These are phyloP conservation scores for Arthrobotrys entomopaga DNA, from an alignment of 2,329 filamentous ascomycete species.

Conservation along the genomic window DNA sequence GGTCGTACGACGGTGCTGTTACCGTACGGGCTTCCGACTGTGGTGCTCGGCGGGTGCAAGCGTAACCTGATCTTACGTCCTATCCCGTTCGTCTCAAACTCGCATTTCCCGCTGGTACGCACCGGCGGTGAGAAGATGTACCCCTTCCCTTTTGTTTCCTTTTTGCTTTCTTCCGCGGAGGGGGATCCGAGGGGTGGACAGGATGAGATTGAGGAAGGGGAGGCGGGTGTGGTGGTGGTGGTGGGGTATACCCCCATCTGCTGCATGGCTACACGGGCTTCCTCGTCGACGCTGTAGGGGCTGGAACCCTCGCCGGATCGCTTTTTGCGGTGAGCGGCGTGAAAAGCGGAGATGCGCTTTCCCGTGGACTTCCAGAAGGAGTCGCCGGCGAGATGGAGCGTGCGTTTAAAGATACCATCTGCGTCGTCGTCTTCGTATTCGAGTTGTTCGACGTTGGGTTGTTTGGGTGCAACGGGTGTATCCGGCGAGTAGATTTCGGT, in stretches of 20 bases:
- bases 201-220: slow-evolving; percentile 12
- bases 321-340: slow-evolving; percentile 32
- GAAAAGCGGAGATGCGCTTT: slow-evolving; percentile 40
- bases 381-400: slow-evolving; percentile 47
- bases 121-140: slow-evolving; percentile 48
- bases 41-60: slow-evolving; percentile 34
- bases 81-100: slow-evolving; percentile 50
- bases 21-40: slow-evolving; percentile 45
- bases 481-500: slow-evolving; percentile 54
- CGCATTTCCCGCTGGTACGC: slow-evolving; percentile 35
- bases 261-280: slow-evolving; percentile 43
- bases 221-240: background rate
- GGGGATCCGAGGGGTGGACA: background rate
- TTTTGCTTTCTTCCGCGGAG: slow-evolving; percentile 4
- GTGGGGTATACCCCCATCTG: slow-evolving; percentile 44
- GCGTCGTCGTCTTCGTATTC: slow-evolving; percentile 30
- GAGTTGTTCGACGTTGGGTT: background rate
- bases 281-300: slow-evolving; percentile 35
- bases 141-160: slow-evolving; percentile 51
- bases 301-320: slow-evolving; percentile 13
- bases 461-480: slow-evolving; percentile 29
- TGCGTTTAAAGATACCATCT: slow-evolving; percentile 48
- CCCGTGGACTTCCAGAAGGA: slow-evolving; percentile 53
- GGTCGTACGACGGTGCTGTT: slow-evolving; percentile 21
- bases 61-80: slow-evolving; percentile 45